A percentile compares a stretch with the other conserved stretches of the same genome.
These are phyloP conservation scores for Syncephalastrum monosporum DNA, from an alignment of 371 early-diverging fungal species.

Conservation along the genomic window DNA sequence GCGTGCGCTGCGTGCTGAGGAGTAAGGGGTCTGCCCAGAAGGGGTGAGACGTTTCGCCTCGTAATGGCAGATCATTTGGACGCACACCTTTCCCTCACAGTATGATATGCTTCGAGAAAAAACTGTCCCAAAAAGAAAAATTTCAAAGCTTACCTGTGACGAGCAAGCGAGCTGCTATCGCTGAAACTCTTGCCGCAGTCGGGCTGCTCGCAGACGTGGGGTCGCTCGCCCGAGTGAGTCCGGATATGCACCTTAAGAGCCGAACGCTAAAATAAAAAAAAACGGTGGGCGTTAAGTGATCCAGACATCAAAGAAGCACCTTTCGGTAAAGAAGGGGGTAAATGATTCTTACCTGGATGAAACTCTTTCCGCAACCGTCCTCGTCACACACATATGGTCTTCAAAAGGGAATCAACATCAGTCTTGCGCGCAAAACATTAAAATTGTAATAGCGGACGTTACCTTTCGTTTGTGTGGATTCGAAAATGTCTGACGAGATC, in stretches of 20 bases:
- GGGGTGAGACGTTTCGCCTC: too few species aligned
- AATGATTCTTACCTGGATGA: constrained; percentile 42
- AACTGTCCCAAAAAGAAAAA: too few species aligned
- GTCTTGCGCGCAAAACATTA: neutral
- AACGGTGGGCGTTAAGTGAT: neutral
- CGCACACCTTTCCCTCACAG: too few species aligned
- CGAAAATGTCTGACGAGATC: constrained; percentile 76
- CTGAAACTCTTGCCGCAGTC: constrained; percentile 64
- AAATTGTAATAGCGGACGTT: neutral
- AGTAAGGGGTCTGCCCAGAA: too few species aligned
- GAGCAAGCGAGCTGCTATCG: constrained; percentile 59
- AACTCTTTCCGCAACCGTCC: constrained; percentile 72
- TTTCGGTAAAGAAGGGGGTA: neutral
- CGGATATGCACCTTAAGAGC: constrained; percentile 78
- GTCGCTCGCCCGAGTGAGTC: constrained; percentile 81
- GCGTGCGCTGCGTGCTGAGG: too few species aligned
- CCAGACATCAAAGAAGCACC: constrained; percentile 1
- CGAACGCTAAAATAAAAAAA: constrained; percentile 55
- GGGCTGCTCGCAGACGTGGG: constrained; percentile 66
- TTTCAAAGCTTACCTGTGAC: constrained; percentile 32
- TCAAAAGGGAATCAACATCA: constrained; percentile 10
- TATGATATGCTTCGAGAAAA: too few species aligned
- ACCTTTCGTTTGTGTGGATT: constrained; percentile 76
- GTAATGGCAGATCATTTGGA: too few species aligned
- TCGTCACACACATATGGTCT: constrained; percentile 65